These are phyloP conservation scores for Golubevia sp. DNA, from an alignment of 1,284 basidiomycete species.

Conservation along the genomic window DNA sequence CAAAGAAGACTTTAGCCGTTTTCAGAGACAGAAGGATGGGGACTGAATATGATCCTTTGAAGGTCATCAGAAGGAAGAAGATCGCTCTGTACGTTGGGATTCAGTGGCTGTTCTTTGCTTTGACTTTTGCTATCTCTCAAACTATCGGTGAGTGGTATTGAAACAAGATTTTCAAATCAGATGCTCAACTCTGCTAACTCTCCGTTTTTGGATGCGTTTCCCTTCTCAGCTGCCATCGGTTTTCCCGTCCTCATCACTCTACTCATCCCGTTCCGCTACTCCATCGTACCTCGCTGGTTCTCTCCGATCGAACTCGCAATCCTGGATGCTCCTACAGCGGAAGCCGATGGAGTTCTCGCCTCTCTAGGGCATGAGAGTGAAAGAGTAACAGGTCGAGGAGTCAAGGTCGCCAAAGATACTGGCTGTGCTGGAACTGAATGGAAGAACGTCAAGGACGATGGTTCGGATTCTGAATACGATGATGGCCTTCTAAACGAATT, in stretches of 20 bases:
- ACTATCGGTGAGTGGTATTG: constrained; percentile 72
- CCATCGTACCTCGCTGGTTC: constrained; percentile 78
- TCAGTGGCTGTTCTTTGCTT: constrained; percentile 83
- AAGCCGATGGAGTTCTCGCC: constrained; percentile 58
- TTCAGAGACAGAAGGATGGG: constrained; percentile 69
- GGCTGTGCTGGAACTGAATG: constrained; percentile 38
- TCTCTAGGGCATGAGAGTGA: constrained; percentile 44
- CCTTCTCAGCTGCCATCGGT: constrained; percentile 67
- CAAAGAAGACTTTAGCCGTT: constrained; percentile 79
- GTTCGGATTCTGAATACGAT: constrained; percentile 9
- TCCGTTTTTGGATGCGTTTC: not conserved
- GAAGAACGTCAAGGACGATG: constrained; percentile 12
- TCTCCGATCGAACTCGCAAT: constrained; percentile 78
- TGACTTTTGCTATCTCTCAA: constrained; percentile 88
- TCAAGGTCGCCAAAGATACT: constrained; percentile 38
- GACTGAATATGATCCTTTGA: constrained; percentile 66
- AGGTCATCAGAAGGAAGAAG: constrained; percentile 74
- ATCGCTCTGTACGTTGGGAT: constrained; percentile 78
- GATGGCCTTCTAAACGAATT: constrained; percentile 8
- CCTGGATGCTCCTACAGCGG: constrained; percentile 83
- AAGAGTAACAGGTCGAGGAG: constrained; percentile 37
- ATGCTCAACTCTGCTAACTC: constrained; percentile 2
- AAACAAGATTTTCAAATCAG: not conserved
- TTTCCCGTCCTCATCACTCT: constrained; percentile 89
- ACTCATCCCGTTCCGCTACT: constrained; percentile 79